Conservation (phyloP, 164 flowering plant species). For the Vitis cinerea region DNA sequence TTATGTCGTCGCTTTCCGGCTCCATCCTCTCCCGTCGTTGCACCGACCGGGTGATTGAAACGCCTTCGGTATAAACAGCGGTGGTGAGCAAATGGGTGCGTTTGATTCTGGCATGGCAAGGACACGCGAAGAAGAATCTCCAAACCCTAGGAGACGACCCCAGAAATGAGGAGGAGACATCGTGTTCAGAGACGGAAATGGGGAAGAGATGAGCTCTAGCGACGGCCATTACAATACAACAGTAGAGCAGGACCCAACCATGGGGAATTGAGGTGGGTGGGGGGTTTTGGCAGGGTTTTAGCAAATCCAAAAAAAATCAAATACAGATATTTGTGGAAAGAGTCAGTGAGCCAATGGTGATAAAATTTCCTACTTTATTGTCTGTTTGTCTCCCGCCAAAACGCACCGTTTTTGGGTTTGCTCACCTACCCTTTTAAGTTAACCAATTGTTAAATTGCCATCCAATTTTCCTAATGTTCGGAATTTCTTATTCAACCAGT, state of each 20-base stretch:
- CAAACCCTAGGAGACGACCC: constrained; percentile 15
- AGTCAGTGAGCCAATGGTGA: too few relatives aligned
- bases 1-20: constrained; percentile 43
- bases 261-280: not conserved
- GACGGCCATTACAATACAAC: constrained; percentile 8
- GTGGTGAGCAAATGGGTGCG: constrained; percentile 11
- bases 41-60: constrained; percentile 19
- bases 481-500: too few relatives aligned
- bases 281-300: constrained; percentile 20
- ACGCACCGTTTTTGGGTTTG: too few relatives aligned
- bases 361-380: too few relatives aligned
- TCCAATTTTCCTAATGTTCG: too few relatives aligned
- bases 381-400: too few relatives aligned
- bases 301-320: not conserved
- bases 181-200: constrained; percentile 1
- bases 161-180: constrained; percentile 13
- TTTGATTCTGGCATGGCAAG: constrained; percentile 9
- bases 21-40: constrained; percentile 16
- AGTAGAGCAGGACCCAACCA: too few relatives aligned
- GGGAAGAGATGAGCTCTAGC: constrained; percentile 14
- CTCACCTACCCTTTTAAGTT: too few relatives aligned
- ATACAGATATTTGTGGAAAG: not conserved
- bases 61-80: constrained; percentile 34
- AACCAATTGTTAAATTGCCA: too few relatives aligned
- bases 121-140: constrained; percentile 21